Conservation (phyloP, 2,329 filamentous ascomycete species). For the Pseudocercospora vitis region DNA sequence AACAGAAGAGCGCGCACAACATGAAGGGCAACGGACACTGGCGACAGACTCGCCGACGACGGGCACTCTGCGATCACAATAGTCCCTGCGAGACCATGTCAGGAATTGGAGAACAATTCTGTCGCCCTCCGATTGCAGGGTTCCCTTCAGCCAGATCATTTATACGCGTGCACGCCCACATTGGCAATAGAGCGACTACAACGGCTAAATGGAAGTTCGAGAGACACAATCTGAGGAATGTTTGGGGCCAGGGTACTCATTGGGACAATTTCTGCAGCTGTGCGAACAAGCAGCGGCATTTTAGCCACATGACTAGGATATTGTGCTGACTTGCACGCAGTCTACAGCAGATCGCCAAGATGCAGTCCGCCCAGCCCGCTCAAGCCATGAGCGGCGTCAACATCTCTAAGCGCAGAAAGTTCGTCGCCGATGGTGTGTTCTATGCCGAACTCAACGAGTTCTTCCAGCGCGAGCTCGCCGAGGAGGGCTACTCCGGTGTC, state of each 20-base stretch:
- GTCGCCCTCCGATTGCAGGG: too few species aligned
- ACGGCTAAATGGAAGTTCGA: neutral
- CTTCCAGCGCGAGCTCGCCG: slow-evolving; percentile 99
- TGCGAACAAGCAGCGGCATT: neutral
- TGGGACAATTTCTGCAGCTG: neutral
- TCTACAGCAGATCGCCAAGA: slow-evolving; percentile 24
- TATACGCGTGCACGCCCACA: too few species aligned
- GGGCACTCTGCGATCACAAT: too few species aligned
- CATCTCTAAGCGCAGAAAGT: slow-evolving; percentile 84
- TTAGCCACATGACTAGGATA: neutral
- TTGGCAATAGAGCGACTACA: too few species aligned
- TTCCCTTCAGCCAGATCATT: too few species aligned
- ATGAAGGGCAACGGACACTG: too few species aligned
- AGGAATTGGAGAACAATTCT: too few species aligned
- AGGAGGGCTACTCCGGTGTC: slow-evolving; percentile 99
- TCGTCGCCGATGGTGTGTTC: slow-evolving; percentile 89
- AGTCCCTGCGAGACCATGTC: too few species aligned
- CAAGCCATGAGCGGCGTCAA: slow-evolving; percentile 36
- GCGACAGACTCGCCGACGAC: too few species aligned
- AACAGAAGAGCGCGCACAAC: too few species aligned
- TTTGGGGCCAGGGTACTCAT: neutral
- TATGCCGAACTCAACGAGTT: slow-evolving; percentile 99
- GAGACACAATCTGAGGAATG: too few species aligned
- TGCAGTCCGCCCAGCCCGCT: slow-evolving; percentile 28
- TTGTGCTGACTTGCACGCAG: slow-evolving; percentile 7